phyloP scores from a whole-genome alignment of 257 asterid species.

The Coffea canephora region DNA sequence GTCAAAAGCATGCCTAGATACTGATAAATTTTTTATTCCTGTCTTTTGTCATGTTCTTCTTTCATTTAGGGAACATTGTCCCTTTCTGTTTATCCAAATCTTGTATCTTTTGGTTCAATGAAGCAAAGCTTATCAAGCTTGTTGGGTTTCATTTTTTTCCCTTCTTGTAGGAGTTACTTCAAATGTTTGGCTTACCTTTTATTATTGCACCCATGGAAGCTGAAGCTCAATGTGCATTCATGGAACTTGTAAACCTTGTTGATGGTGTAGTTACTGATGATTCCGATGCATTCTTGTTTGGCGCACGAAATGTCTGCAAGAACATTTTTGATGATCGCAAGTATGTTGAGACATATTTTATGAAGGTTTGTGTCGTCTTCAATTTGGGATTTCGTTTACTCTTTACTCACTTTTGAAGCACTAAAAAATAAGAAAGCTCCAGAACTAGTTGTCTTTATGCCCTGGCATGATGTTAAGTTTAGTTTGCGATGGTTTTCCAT shows the following conservation, averaged over 20 bases:
- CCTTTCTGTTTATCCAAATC: not conserved
- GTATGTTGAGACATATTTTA: constrained; percentile 88
- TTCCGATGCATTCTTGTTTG: constrained; percentile 91
- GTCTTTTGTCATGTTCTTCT: not conserved
- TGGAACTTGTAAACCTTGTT: constrained; percentile 83
- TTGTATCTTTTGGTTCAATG: not conserved
- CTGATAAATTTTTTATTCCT: not conserved
- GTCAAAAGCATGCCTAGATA: not conserved
- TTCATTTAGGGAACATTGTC: not conserved
- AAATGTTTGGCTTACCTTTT: constrained; percentile 95
- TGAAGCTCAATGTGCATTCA: constrained; percentile 95
- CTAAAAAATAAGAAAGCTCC: not conserved
- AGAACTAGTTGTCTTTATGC: not conserved
- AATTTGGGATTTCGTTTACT: not conserved
- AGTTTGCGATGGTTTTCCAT: not conserved
- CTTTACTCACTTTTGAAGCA: not conserved
- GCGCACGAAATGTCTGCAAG: constrained; percentile 83
- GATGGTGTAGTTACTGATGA: constrained; percentile 98
- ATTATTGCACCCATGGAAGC: constrained; percentile 99
- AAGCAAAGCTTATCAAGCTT: not conserved
- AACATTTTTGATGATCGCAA: constrained; percentile 96
- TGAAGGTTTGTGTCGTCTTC: constrained; percentile 57
- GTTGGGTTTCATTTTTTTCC: not conserved
- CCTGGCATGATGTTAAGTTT: not conserved
- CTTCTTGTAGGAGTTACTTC: constrained; percentile 82